Percentiles rank a stretch among this genome's conserved stretches.
Evolutionary conservation across 148 eudicot genomes (phyloP).

Genomic region (Rhododendron williamsianum): DNA sequence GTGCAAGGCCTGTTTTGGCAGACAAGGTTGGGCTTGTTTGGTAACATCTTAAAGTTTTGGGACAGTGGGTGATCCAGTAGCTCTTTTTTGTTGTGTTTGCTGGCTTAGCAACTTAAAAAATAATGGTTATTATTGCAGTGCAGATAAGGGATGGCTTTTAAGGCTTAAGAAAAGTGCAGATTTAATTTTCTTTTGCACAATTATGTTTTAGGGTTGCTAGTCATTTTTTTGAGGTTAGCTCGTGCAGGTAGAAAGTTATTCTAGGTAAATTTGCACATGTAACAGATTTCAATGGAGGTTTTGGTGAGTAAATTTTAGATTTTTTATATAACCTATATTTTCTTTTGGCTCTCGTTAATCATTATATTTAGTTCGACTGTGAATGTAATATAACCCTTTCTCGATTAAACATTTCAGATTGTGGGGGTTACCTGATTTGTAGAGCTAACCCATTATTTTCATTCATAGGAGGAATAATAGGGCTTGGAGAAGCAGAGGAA

Average conservation of each 20-base stretch:
- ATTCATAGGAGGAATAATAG: slow-evolving; percentile 86
- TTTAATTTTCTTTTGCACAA: neutral
- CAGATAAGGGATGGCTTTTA: neutral
- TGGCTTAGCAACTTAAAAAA: neutral
- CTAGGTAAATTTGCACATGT: neutral
- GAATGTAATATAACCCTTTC: neutral
- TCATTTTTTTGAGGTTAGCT: neutral
- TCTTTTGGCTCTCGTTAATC: neutral
- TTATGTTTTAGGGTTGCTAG: neutral
- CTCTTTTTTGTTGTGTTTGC: neutral
- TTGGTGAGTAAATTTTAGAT: neutral
- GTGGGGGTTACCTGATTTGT: neutral
- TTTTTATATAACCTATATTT: neutral
- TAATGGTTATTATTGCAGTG: neutral
- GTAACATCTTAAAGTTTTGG: neutral
- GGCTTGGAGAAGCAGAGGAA: slow-evolving; percentile 95
- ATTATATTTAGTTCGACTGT: neutral
- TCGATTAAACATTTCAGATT: neutral
- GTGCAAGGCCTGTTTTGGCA: neutral
- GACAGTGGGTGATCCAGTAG: neutral
- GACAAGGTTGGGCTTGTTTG: neutral
- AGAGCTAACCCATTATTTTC: slow-evolving; percentile 10
- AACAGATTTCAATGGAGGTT: neutral
- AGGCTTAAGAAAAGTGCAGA: neutral
- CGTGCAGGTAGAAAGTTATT: neutral